Base-by-base conservation (phyloP, 805 yeast genomes). In the Citeromyces matritensis region DNA sequence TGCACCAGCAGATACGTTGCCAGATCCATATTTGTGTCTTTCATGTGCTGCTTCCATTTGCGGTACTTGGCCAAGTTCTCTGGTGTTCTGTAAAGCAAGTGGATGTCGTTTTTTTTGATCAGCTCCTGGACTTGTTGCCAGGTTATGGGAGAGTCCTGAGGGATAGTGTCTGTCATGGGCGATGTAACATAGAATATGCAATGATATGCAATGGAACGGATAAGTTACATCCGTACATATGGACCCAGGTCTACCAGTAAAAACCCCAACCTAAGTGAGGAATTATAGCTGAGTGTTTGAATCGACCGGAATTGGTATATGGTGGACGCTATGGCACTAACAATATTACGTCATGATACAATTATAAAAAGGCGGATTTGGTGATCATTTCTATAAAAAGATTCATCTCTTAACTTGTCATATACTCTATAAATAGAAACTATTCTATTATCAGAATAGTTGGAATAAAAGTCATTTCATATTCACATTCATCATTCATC, bases 21-120 rank as follows among this genome's bases (percentile, higher is more conserved):
- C 14, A 75, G 57, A 10, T 65, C 54, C 3, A 60, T 44, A 7
- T 57, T 47, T 5, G 49, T 33, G 1, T 39, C 38, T 19, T 44
- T 42, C 13, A 76, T 49, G 9, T 44, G 34, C 8, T 43, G 41
- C 41, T 72, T 73, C 45, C 68, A 73, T 6, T 41, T 42, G 8
- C 51, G 45, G 41, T 78, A 77, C 32, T 45, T 44, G 4, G 51
- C 49, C n/a, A 69, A 55, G 23, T 54, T 58, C 15, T 43, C 52
- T 9, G 51, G 47, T 4, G 70, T 60, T 39, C 86, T 55, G 30
- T 69, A 67, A 32, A 75, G 53, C 15, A 45, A 42, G 24, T 64
- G 65, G 27, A 74, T 53, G 28, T 58, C 50, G 34, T 68, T 69
- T 5, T 51, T 36, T 0, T 35, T 35, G 3, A 72, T 54, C 13